Conservation (phyloP, 2,329 filamentous ascomycete genomes). For the Nothopassalora personata region DNA sequence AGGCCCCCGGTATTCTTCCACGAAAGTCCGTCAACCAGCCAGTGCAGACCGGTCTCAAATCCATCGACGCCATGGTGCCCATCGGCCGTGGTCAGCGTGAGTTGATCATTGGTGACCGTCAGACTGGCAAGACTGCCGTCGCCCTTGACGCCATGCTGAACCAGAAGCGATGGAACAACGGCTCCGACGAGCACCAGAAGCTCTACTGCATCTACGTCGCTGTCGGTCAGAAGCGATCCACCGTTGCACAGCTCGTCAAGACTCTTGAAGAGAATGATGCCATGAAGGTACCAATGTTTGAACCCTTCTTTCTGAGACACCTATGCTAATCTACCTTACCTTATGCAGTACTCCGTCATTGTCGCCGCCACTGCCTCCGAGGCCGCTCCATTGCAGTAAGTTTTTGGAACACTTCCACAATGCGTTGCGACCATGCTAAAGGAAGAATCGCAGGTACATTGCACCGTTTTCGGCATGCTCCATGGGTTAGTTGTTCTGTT, state of each 20-base stretch:
- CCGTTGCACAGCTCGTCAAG: slow-evolving; percentile 98
- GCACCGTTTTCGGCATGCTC: slow-evolving; percentile 74
- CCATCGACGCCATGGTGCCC: slow-evolving; percentile 98
- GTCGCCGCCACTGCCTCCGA: slow-evolving; percentile 97
- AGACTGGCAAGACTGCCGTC: slow-evolving; percentile 99
- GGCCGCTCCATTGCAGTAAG: slow-evolving; percentile 53
- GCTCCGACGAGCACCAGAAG: slow-evolving; percentile 89
- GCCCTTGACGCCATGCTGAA: slow-evolving; percentile 97
- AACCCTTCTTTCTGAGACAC: slow-evolving; percentile 32
- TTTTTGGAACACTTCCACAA: not conserved
- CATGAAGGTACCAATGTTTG: slow-evolving; percentile 58
- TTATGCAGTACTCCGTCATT: slow-evolving; percentile 49
- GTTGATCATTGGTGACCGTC: slow-evolving; percentile 99
- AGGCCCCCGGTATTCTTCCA: slow-evolving; percentile 97
- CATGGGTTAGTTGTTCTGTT: slow-evolving; percentile 18
- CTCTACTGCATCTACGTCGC: slow-evolving; percentile 99
- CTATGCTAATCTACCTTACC: too few relatives aligned
- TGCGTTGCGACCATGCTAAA: not conserved
- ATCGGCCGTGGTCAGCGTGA: slow-evolving; percentile 99
- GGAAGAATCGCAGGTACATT: not conserved
- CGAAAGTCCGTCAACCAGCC: slow-evolving; percentile 96
- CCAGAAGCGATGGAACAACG: slow-evolving; percentile 96
- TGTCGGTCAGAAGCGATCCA: slow-evolving; percentile 98
- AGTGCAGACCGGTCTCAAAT: slow-evolving; percentile 99
- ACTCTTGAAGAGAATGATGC: slow-evolving; percentile 99